Evolutionary conservation across 1,139 yeast species (phyloP).

Genomic region (Saccharomycopsis hybrid): DNA sequence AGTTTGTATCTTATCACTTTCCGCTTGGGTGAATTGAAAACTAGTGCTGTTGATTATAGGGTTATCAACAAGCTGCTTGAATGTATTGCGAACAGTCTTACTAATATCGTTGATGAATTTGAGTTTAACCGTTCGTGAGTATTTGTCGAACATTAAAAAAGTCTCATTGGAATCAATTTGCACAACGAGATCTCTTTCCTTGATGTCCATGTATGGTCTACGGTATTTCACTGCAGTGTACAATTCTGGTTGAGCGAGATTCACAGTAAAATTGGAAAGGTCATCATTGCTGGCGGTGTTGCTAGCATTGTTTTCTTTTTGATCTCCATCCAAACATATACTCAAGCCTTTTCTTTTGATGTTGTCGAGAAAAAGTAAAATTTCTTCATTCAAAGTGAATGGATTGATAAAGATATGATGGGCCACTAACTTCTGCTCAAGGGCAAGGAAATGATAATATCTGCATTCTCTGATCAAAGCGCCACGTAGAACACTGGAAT

Average conservation of each 20-base stretch:
- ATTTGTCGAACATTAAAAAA: constrained; percentile 3
- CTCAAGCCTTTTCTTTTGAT: constrained; percentile 30
- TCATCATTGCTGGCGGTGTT: background rate
- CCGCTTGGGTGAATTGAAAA: constrained; percentile 1
- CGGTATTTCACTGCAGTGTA: constrained; percentile 32
- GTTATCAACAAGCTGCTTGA: constrained; percentile 3
- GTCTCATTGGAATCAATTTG: constrained; percentile 39
- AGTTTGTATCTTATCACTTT: background rate
- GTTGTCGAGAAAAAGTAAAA: constrained; percentile 46
- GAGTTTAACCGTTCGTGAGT: background rate
- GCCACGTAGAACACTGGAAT: constrained; percentile 48
- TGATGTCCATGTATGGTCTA: constrained; percentile 52
- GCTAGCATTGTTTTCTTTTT: background rate
- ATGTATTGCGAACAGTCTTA: background rate
- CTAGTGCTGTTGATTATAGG: background rate
- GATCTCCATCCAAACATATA: background rate
- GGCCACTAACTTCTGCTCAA: constrained; percentile 65
- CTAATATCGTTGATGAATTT: constrained; percentile 13
- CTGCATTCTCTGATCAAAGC: constrained; percentile 61
- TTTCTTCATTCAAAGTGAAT: constrained; percentile 44
- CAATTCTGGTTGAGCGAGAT: background rate
- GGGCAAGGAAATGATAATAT: constrained; percentile 67
- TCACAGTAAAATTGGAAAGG: constrained; percentile 11
- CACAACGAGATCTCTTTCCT: constrained; percentile 44
- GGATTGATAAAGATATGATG: constrained; percentile 49